Percentiles rank a stretch among this genome's conserved stretches.
Evolutionary conservation across 176 grass and related monocot species (phyloP).

Genomic region (Phoenix roebelenii): DNA sequence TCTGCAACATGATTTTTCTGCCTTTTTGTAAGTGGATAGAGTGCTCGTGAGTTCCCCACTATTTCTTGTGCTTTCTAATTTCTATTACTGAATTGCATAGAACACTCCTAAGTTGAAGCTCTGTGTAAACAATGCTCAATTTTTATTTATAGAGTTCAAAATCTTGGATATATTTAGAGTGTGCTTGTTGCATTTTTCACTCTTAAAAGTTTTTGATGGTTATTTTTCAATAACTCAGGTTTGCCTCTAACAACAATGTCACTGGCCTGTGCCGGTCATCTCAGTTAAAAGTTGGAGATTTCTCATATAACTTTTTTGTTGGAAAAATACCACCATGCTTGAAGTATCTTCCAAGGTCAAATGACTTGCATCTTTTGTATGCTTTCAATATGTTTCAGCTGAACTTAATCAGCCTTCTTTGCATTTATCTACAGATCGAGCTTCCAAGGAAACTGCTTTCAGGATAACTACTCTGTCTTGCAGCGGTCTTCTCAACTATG

Average conservation of each 20-base stretch:
- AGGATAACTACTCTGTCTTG: constrained; percentile 60
- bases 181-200: neutral
- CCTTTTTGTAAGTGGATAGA: too few species aligned
- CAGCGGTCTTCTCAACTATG: constrained; percentile 58
- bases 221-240: constrained; percentile 28
- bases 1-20: too few species aligned
- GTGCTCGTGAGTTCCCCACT: too few species aligned
- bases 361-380: too few species aligned
- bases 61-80: too few species aligned
- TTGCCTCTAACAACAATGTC: constrained; percentile 16
- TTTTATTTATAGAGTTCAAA: too few species aligned
- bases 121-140: too few species aligned
- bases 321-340: constrained; percentile 92
- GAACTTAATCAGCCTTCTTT: constrained; percentile 17
- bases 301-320: constrained; percentile 88
- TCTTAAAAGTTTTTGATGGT: neutral
- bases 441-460: constrained; percentile 97
- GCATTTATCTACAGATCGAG: constrained; percentile 49
- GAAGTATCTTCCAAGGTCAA: constrained; percentile 86
- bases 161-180: too few species aligned
- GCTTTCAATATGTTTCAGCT: constrained; percentile 13
- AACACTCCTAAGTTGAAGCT: too few species aligned
- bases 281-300: constrained; percentile 66
- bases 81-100: too few species aligned
- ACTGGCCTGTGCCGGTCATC: constrained; percentile 58